Evolutionary conservation across 345 rosid genomes (phyloP).

Genomic region (Euphorbia pulcherrima): DNA sequence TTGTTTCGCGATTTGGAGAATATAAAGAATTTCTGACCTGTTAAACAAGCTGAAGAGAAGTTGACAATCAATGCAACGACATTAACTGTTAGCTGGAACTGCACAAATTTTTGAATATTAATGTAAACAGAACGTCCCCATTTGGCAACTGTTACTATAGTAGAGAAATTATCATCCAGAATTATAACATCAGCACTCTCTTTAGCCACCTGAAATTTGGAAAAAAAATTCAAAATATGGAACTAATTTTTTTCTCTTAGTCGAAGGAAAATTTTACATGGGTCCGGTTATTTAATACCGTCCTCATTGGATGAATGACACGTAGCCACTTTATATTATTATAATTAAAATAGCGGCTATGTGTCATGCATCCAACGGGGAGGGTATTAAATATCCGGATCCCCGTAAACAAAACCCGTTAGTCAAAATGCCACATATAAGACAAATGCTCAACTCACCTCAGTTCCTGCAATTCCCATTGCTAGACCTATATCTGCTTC

Average conservation of each 20-base stretch:
- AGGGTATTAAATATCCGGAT: no score
- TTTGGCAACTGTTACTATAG: slow-evolving; percentile 89
- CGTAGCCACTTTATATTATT: no score
- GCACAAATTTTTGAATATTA: slow-evolving; percentile 91
- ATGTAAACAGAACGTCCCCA: slow-evolving; percentile 96
- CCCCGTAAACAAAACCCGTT: no score
- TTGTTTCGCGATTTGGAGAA: neutral
- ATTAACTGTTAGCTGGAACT: slow-evolving; percentile 89
- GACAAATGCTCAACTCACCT: slow-evolving; percentile 35
- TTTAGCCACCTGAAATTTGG: slow-evolving; percentile 72
- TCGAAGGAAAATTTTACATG: no score
- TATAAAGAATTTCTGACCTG: slow-evolving; percentile 42
- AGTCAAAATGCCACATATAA: neutral
- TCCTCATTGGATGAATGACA: no score
- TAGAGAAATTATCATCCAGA: slow-evolving; percentile 89
- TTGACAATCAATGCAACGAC: slow-evolving; percentile 79
- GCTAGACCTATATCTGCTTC: slow-evolving; percentile 97
- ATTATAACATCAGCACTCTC: slow-evolving; percentile 97
- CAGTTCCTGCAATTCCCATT: slow-evolving; percentile 98
- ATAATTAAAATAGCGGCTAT: no score
- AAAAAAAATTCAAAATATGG: slow-evolving; percentile 12
- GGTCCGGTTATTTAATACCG: no score
- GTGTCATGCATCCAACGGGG: no score
- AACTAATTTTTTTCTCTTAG: neutral
- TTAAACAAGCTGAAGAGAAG: slow-evolving; percentile 90